A percentile compares a stretch with the other conserved stretches of the same genome.
Conservation (phyloP, 2,329 filamentous ascomycete species). For the Chaetomium strumarium region DNA sequence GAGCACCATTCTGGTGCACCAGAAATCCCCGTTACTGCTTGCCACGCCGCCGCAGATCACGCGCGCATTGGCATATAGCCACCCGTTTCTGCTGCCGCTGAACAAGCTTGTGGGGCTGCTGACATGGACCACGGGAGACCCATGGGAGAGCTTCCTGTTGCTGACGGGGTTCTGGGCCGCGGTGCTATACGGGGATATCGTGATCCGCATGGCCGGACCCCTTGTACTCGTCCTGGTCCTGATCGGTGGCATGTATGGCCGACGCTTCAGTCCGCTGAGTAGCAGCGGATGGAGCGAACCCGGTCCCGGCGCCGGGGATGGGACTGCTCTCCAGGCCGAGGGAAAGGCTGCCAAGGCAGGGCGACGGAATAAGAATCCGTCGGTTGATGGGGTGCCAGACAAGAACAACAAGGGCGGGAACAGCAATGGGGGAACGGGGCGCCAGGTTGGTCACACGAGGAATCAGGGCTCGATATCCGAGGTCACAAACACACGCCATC, state of each 20-base stretch:
- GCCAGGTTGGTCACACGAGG: conserved; percentile 25
- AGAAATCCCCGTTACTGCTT: conserved; percentile 88
- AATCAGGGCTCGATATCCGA: conserved; percentile 50
- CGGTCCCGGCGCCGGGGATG: conserved; percentile 30
- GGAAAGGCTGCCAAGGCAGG: conserved; percentile 19
- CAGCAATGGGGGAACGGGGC: conserved; percentile 13
- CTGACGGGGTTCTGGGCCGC: conserved; percentile 80
- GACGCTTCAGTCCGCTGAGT: conserved; percentile 83
- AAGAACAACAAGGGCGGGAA: conserved; percentile 29
- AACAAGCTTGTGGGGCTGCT: conserved; percentile 80
- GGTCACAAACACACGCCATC: conserved; percentile 62
- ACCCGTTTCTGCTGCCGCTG: conserved; percentile 84
- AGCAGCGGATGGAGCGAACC: conserved; percentile 68
- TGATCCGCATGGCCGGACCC: conserved; percentile 78
- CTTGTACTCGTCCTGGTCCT: conserved; percentile 72
- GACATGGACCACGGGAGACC: conserved; percentile 89
- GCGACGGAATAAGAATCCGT: conserved; percentile 27
- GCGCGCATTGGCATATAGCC: conserved; percentile 87
- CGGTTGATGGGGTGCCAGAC: conserved; percentile 24
- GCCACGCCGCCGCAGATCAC: conserved; percentile 94
- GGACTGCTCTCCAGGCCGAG: conserved; percentile 24
- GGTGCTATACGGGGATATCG: conserved; percentile 76
- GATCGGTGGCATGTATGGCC: conserved; percentile 87
- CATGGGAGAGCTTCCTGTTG: conserved; percentile 94
- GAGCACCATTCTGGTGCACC: conserved; percentile 90